Percentiles rank a stretch among this genome's conserved stretches.
Conservation (phyloP, 2,329 filamentous ascomycete genomes). For the Aspergillus luchuensis region DNA sequence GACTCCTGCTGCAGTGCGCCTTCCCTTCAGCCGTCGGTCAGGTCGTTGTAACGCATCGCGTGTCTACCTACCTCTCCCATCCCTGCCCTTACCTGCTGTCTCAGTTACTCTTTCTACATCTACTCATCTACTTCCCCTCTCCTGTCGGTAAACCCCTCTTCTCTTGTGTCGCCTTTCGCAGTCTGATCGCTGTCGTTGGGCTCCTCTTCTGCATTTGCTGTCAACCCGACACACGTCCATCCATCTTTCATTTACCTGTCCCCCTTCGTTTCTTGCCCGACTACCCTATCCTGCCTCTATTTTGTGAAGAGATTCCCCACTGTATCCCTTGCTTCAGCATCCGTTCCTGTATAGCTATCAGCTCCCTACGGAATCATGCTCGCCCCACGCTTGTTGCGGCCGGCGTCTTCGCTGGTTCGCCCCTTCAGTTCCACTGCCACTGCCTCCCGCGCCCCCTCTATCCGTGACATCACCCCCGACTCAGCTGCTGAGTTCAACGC, state of each 20-base stretch:
- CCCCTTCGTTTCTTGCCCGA: neutral
- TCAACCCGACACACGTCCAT: neutral
- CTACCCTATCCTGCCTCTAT: neutral
- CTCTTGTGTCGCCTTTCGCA: constrained; percentile 15
- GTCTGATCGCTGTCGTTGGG: constrained; percentile 4
- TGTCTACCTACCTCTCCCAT: constrained; percentile 15
- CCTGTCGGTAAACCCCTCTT: constrained; percentile 9
- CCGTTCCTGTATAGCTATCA: neutral
- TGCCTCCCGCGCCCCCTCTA: constrained; percentile 64
- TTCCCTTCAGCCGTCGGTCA: constrained; percentile 22
- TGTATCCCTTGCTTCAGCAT: neutral
- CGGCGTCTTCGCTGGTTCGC: constrained; percentile 54
- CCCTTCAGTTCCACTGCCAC: constrained; percentile 60
- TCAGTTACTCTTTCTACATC: neutral
- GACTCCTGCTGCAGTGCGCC: constrained; percentile 19
- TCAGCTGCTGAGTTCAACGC: constrained; percentile 74
- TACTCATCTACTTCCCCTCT: constrained; percentile 13
- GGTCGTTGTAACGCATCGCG: constrained; percentile 13
- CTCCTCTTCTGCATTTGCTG: neutral
- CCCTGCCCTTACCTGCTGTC: constrained; percentile 17
- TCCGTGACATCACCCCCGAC: constrained; percentile 79
- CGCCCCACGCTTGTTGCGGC: constrained; percentile 53
- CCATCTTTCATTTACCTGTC: neutral
- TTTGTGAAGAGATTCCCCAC: neutral
- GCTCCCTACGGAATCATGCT: constrained; percentile 38